Evolutionary conservation across 73 alveolate species (phyloP), one percentile per base, ranked within the genome.

Genomic region (Paramecium pentaurelia): DNA sequence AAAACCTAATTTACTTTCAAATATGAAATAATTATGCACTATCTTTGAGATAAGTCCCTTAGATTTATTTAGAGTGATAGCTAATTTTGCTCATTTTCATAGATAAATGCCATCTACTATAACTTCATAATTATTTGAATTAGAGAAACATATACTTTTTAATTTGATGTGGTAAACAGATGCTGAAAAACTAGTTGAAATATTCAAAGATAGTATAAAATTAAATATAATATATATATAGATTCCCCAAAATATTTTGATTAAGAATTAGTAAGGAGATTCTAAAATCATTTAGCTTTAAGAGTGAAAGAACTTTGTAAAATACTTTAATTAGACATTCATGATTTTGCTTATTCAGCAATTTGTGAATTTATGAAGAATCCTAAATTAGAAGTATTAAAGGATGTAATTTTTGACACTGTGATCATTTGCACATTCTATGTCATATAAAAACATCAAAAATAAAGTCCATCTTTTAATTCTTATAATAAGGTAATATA

Each of bases 141-240:
- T 64, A 64, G 84, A 64, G 9, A 64, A 64, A 6, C 47, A 34
- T 6, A 64, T 64, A 3, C 22, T 64, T 6, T 64, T 64, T 9
- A 64, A 64, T 64, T 64, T 64, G 22, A 64, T 64, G 84, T 64
- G 84, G 84, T 9, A 64, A 64, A 64, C 84, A 64, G 84, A 64
- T 12, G 49, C 84, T 8, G 84, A 64, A 8, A 64, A 34, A 64
- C 12, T 64, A 6, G 49, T 64, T 6, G 84, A 27, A 8, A 64
- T 64, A 6, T 64, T 64, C 7, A 64, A 64, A 64, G 84, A 64
- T 12, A 32, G 84, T 64, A 64, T 64, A 6, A 12, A 64, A 64
- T 64, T 3, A 8, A 25, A 3, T 64, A 27, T 32, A 47, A 47
- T 47, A 22, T n/a, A 16, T 28, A 49, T 49, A n/a, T 49, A 64